phyloP scores from a whole-genome alignment of 1,284 basidiomycete genomes.

The Athelia sp. region DNA sequence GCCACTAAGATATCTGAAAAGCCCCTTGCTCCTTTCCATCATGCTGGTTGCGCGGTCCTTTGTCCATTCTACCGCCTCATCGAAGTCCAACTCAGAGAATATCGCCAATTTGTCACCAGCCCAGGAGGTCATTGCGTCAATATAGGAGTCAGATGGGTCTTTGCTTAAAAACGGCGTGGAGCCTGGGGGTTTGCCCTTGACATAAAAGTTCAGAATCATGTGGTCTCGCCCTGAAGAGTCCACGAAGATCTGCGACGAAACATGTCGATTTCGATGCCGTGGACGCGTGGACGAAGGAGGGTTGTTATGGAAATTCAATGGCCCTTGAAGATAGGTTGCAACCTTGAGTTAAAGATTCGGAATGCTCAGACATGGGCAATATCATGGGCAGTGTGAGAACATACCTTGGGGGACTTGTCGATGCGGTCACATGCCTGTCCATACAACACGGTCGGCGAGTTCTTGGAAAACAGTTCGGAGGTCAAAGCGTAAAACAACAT shows the following conservation, averaged over 20 bases:
- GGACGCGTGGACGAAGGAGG: slow-evolving; percentile 66
- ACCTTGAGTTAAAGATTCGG: slow-evolving; percentile 37
- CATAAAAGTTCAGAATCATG: slow-evolving; percentile 75
- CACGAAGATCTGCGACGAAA: slow-evolving; percentile 66
- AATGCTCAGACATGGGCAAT: neutral
- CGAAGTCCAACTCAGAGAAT: slow-evolving; percentile 46
- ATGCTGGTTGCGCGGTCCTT: slow-evolving; percentile 34
- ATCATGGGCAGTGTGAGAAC: slow-evolving; percentile 12
- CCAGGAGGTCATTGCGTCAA: slow-evolving; percentile 37
- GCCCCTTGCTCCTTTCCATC: slow-evolving; percentile 42
- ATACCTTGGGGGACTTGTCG: slow-evolving; percentile 65
- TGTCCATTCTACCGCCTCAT: slow-evolving; percentile 44
- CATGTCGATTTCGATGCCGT: slow-evolving; percentile 73
- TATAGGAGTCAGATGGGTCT: slow-evolving; percentile 33
- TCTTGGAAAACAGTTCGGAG: slow-evolving; percentile 88
- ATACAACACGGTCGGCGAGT: slow-evolving; percentile 89
- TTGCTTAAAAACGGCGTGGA: slow-evolving; percentile 13
- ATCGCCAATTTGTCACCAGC: slow-evolving; percentile 31
- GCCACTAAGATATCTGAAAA: slow-evolving; percentile 69
- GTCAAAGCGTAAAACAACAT: slow-evolving; percentile 82
- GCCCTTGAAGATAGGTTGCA: slow-evolving; percentile 56
- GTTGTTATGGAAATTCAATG: slow-evolving; percentile 72
- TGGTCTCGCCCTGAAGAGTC: slow-evolving; percentile 72
- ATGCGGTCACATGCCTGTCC: slow-evolving; percentile 84
- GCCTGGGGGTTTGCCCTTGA: slow-evolving; percentile 49